phyloP scores from a whole-genome alignment of 805 yeast species.

The Starmerella sirachaensis region DNA sequence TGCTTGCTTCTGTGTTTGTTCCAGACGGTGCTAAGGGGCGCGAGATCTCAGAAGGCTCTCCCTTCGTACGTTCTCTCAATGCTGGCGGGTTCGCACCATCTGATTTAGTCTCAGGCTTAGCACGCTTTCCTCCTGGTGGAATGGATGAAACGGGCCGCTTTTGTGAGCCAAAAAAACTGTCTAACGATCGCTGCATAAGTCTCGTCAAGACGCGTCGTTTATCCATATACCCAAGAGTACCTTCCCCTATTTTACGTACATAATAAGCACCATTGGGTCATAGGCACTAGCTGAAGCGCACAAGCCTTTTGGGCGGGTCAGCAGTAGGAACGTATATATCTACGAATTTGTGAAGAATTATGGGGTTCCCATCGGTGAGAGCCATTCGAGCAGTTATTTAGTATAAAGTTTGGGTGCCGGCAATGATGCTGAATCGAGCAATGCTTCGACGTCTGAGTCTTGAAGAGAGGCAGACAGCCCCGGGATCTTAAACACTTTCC shows the following conservation, averaged over 20 bases:
- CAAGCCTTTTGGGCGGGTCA: too few species aligned
- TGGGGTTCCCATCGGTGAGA: too few species aligned
- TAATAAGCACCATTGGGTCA: too few species aligned
- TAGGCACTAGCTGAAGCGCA: too few species aligned
- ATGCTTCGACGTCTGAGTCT: conserved; percentile 8
- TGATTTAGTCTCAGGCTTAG: too few species aligned
- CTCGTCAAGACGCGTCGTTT: conserved; percentile 11
- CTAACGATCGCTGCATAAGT: conserved; percentile 22
- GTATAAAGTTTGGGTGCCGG: conserved; percentile 11
- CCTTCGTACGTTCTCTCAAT: too few species aligned
- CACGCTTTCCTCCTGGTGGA: too few species aligned
- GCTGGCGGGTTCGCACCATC: too few species aligned
- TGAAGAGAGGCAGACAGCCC: conserved; percentile 13
- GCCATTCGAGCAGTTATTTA: too few species aligned
- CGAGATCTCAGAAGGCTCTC: background rate
- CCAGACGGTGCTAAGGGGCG: background rate
- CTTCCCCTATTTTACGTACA: too few species aligned
- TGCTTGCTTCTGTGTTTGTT: background rate
- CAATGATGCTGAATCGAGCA: conserved; percentile 9
- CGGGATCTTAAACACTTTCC: conserved; percentile 13
- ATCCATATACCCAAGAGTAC: background rate
- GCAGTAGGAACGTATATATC: too few species aligned
- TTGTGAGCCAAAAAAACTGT: conserved; percentile 19
- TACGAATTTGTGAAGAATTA: too few species aligned
- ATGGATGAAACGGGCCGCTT: conserved; percentile 8